Base-by-base conservation (phyloP, 2,329 filamentous ascomycete species). In the Trichoderma harzianum region DNA sequence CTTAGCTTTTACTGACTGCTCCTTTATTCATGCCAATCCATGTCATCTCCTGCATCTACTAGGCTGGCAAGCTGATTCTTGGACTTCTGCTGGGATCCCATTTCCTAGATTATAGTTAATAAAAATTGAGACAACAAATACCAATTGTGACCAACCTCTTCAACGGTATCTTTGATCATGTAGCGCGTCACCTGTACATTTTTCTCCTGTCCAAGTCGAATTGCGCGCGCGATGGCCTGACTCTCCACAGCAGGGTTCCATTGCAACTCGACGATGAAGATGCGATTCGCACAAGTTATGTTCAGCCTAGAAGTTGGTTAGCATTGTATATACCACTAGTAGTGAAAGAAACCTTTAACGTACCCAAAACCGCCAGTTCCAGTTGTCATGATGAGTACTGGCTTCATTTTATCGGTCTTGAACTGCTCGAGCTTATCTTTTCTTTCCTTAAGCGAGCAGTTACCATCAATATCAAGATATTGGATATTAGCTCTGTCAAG, bases 161-260 rank as follows among this genome's bases (percentile, higher is more conserved):
- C 85, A 0, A 87, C 81, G 0, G 83, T 84, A 0, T 78, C 66
- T 0, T 79, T 75, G 0, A 85, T 80, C 0, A 86, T 78, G 57
- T 88, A 88, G 30, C 85, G 81, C 0, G 79, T 83, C 0, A 87
- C 81, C 0, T 76, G 70, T 0, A 88, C 86, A 11, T 81, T 68
- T 6, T 81, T 74, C 2, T 77, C 74, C 71, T 88, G 86, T 0
- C 85, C 84, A 0, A 88, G 77, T 0, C 86, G 82, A 3, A 86
- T 77, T 0, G 84, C 85, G 12, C 86, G 78, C 0, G 81, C 85
- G 14, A 88, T 83, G 0, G 86, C 87, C 69, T 89, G 86, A 14
- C 82, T 82, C 71, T 88, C 87, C 0, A 86, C 82, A 2, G 81
- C 83, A 0, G 86, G 86, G 51, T 88, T 88, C 86, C 86, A 88